Evolutionary conservation across 306 rosid species (phyloP), one percentile per base, ranked within the genome.

Genomic region (Hippophae rhamnoides): DNA sequence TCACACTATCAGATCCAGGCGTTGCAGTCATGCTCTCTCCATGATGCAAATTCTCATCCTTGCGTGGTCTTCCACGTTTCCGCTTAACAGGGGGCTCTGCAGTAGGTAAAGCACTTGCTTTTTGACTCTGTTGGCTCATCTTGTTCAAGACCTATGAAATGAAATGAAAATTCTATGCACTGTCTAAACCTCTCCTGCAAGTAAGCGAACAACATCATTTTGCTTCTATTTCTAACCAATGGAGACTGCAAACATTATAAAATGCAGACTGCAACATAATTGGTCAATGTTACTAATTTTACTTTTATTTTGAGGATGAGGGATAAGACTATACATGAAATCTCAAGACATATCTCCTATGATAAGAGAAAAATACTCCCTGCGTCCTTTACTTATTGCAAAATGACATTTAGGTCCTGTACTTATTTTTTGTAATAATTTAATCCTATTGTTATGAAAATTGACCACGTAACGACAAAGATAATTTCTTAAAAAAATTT

Each of bases 31-130:
- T 31, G 38, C 38, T 31, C 41, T 67, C 72, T 51, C 64, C 65
- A 13, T 41, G 62, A 52, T 57, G 69, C 10, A 47, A 60, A 56
- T 9, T 63, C 55, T 66, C 80, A 38, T 74, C 76, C 74, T 85
- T 85, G 43, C 86, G 78, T 25, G 94, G 94, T 31, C 84, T 84
- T 52, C 94, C 94, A 8, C 86, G 84, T 69, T 85, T 85, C 70
- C 86, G 65, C 73, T 80, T 85, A 75, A 63, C 3, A 26, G 81
- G 84, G 72, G 62, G 48, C 54, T 56, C 73, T 3, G 62, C 69
- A 13, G 75, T 52, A 42, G 71, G 40, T 62, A 68, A 53, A 41
- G 67, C 9, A 31, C 80, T 68, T 5, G 52, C 7, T 26, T 72
- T 73, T 66, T 66, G 80, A 77, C 59, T 67, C 44, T 70, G 78